A percentile compares a stretch with the other conserved stretches of the same genome.
These are phyloP conservation scores for Boletus albobrunnescens DNA, from an alignment of 1,284 basidiomycete genomes.

Conservation along the genomic window DNA sequence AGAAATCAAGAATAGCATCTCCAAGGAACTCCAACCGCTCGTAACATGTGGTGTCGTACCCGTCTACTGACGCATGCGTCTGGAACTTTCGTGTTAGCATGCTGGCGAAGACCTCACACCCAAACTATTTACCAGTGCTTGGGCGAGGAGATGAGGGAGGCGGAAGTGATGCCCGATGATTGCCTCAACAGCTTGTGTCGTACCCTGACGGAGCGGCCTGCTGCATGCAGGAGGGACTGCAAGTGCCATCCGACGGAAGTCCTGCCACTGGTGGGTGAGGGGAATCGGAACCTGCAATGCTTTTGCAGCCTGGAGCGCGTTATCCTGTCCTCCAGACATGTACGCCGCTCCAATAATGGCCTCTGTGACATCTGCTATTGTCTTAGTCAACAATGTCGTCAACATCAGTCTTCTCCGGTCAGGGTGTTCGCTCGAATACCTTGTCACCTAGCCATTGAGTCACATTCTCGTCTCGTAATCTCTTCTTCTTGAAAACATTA, in stretches of 20 bases:
- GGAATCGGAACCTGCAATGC: conserved; percentile 59
- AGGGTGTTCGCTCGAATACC: conserved; percentile 37
- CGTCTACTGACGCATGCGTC: conserved; percentile 63
- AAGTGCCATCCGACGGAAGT: conserved; percentile 54
- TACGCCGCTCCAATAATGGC: conserved; percentile 79
- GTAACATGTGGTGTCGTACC: conserved; percentile 53
- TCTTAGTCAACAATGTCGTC: conserved; percentile 39
- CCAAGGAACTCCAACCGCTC: conserved; percentile 80
- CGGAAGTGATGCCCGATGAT: conserved; percentile 61
- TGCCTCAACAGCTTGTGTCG: conserved; percentile 53
- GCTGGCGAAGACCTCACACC: background rate
- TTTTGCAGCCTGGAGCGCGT: conserved; percentile 59
- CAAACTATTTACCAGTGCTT: conserved; percentile 60
- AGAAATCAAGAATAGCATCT: conserved; percentile 76
- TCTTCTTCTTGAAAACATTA: conserved; percentile 36
- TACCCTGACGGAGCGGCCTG: conserved; percentile 41
- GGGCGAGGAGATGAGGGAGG: conserved; percentile 57
- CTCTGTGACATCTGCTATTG: conserved; percentile 78
- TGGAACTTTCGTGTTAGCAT: conserved; percentile 26
- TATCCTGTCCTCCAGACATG: conserved; percentile 61
- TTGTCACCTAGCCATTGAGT: conserved; percentile 72
- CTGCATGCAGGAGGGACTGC: conserved; percentile 40
- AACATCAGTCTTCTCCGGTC: conserved; percentile 7
- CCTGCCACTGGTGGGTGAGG: conserved; percentile 62
- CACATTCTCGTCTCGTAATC: conserved; percentile 43